A percentile compares a stretch with the other conserved stretches of the same genome.
Conservation (phyloP, 2,329 filamentous ascomycete genomes). For the Epichloe typhina region DNA sequence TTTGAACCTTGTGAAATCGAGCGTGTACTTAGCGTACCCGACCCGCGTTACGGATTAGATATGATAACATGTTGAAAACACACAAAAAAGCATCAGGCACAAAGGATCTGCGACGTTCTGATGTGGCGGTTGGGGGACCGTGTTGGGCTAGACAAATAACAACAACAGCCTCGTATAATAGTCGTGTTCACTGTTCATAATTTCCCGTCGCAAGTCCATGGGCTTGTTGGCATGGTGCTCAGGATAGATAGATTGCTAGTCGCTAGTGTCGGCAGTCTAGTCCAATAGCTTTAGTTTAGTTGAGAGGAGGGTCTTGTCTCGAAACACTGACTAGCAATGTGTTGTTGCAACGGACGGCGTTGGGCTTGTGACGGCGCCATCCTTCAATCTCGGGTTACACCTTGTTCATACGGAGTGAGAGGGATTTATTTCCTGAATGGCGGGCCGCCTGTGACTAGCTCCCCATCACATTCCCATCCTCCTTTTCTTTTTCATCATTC, state of each 20-base stretch:
- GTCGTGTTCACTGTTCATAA: background rate
- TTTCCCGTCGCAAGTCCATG: background rate
- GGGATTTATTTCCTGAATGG: background rate
- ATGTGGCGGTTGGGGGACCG: background rate
- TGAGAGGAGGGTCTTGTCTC: background rate
- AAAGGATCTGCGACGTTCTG: background rate
- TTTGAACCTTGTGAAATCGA: conserved; percentile 39
- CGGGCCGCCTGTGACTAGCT: no score
- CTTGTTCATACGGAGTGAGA: background rate
- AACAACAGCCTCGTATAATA: background rate
- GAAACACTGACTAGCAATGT: background rate
- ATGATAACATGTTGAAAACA: conserved; percentile 31
- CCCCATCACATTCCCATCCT: no score
- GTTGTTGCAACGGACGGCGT: background rate
- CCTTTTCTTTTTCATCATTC: no score
- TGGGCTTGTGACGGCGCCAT: background rate
- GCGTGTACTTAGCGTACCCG: conserved; percentile 34
- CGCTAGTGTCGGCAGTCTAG: background rate
- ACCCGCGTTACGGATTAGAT: conserved; percentile 40
- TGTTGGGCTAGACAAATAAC: background rate
- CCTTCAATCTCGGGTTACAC: background rate
- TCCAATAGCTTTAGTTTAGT: background rate
- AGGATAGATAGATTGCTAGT: background rate
- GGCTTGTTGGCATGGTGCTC: background rate
- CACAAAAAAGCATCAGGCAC: background rate